These are phyloP conservation scores for Plasmodium cynomolgi DNA, from an alignment of 169 alveolate species.

Conservation along the genomic window DNA sequence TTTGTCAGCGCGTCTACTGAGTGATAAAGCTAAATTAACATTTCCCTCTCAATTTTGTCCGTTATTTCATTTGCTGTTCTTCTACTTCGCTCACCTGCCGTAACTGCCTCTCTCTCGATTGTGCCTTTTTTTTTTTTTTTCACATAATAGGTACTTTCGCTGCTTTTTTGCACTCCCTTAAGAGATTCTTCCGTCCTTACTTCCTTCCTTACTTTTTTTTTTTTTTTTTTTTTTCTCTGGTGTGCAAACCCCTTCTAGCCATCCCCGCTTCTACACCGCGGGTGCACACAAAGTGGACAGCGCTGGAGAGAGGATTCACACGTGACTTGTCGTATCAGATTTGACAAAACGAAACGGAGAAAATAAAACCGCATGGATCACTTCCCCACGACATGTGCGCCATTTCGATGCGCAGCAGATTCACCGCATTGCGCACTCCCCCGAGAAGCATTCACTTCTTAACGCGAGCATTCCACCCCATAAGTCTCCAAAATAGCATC, in stretches of 20 bases:
- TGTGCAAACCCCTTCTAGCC: neutral
- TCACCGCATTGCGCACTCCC: neutral
- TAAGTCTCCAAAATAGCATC: neutral
- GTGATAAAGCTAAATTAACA: neutral
- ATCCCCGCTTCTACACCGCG: neutral
- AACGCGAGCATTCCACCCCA: neutral
- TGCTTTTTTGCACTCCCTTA: neutral
- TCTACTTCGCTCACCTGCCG: neutral
- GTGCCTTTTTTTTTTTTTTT: neutral
- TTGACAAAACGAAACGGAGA: neutral
- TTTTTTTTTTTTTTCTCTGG: neutral
- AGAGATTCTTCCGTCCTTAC: neutral
- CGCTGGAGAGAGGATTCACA: neutral
- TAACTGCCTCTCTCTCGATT: neutral
- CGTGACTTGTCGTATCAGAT: neutral
- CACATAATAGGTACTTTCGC: neutral
- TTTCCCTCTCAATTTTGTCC: neutral
- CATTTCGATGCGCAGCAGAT: neutral
- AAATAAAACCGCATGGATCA: neutral
- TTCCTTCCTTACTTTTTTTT: neutral
- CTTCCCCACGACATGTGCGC: neutral
- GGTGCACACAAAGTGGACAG: slow-evolving; percentile 1
- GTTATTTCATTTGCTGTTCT: neutral
- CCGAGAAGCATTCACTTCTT: neutral
- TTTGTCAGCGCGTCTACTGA: neutral